Evolutionary conservation across 208 protist genomes (phyloP).

Genomic region (Polymyxa betae): DNA sequence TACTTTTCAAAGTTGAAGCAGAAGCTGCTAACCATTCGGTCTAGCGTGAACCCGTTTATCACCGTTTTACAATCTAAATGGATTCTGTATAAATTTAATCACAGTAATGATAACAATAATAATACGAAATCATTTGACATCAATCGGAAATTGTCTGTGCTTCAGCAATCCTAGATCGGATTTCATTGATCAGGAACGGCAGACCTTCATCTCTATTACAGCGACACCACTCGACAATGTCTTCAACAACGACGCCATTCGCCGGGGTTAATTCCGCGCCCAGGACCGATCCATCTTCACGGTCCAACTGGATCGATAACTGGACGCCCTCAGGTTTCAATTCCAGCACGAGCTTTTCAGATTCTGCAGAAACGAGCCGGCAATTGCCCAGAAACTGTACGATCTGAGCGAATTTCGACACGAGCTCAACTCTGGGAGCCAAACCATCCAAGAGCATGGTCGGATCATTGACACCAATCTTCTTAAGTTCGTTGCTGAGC

Average conservation of each 20-base stretch:
- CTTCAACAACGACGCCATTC: not conserved
- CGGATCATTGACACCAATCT: not conserved
- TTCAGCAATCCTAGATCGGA: not conserved
- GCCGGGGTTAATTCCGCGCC: not conserved
- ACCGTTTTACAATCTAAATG: too few species aligned
- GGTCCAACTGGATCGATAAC: not conserved
- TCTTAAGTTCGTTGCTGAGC: not conserved
- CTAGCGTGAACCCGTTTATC: too few species aligned
- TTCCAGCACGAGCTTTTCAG: not conserved
- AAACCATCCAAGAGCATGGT: not conserved
- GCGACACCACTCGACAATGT: not conserved
- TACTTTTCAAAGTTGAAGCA: too few species aligned
- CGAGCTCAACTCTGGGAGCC: not conserved
- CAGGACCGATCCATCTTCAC: not conserved
- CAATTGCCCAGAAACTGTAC: not conserved
- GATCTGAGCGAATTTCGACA: not conserved
- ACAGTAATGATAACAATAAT: too few species aligned
- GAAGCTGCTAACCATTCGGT: too few species aligned
- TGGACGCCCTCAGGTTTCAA: not conserved
- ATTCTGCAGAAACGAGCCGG: not conserved
- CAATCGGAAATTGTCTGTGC: too few species aligned
- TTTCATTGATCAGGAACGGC: not conserved
- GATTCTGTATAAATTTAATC: too few species aligned
- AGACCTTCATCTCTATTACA: not conserved
- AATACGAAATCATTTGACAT: too few species aligned